Evolutionary conservation across 73 alveolate species (phyloP).

Genomic region (Tetrahymena malaccensis): DNA sequence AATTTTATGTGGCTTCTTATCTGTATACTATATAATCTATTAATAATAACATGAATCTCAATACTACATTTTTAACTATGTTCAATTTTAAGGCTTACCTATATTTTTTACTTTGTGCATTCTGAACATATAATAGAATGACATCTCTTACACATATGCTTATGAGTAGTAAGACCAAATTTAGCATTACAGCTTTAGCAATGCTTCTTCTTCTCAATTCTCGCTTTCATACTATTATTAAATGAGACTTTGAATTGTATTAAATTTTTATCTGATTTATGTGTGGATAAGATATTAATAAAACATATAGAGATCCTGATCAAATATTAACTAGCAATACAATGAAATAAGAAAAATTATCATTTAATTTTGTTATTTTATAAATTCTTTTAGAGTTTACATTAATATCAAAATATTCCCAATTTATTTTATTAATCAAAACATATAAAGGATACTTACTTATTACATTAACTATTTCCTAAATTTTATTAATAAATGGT

Average conservation of each 20-base stretch:
- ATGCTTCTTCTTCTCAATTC: neutral
- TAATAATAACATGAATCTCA: neutral
- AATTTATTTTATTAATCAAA: too few species aligned
- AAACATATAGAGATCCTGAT: neutral
- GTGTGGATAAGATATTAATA: neutral
- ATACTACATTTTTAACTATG: too few species aligned
- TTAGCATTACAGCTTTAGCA: neutral
- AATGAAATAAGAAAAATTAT: neutral
- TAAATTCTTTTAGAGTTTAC: neutral
- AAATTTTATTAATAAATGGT: neutral
- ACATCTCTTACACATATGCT: neutral
- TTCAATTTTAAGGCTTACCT: neutral
- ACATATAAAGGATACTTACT: neutral
- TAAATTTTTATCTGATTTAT: neutral
- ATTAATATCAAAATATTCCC: neutral
- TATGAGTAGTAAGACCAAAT: neutral
- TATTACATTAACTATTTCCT: neutral
- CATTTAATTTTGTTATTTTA: too few species aligned
- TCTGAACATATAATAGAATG: neutral
- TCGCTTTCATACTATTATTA: neutral
- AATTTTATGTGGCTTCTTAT: neutral
- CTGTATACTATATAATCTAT: neutral
- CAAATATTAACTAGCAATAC: neutral
- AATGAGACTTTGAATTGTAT: neutral
- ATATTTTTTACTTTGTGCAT: neutral